phyloP scores from a whole-genome alignment of 2,329 filamentous ascomycete genomes.

The Ceratocystis eucalypticola region DNA sequence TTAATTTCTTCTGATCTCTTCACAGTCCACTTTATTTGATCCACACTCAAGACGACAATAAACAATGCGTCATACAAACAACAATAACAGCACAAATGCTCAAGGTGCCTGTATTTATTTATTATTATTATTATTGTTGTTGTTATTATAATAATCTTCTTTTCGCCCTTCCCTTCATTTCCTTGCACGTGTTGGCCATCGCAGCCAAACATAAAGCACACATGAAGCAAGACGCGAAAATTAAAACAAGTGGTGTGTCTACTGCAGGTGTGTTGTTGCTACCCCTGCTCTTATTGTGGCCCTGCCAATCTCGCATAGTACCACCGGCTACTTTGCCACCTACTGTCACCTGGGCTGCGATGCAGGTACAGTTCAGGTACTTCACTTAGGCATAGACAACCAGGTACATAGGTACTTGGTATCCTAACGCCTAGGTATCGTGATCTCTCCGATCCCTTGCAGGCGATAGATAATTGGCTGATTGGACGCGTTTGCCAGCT shows the following conservation, averaged over 20 bases:
- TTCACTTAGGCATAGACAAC: not conserved
- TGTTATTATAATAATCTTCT: no score
- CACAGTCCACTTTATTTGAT: not conserved
- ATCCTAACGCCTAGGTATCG: no score
- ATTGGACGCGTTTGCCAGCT: not conserved
- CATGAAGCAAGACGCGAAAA: not conserved
- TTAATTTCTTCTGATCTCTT: not conserved
- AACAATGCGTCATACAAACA: slow-evolving; percentile 8
- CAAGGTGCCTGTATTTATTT: not conserved
- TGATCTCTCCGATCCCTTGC: not conserved
- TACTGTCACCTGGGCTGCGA: slow-evolving; percentile 14
- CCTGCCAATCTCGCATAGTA: slow-evolving; percentile 18
- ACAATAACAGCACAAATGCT: not conserved
- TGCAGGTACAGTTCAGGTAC: slow-evolving; percentile 17
- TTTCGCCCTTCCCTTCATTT: not conserved
- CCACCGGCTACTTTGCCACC: slow-evolving; percentile 14
- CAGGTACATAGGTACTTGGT: no score
- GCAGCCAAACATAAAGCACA: not conserved
- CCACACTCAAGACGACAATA: slow-evolving; percentile 1
- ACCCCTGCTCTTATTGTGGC: slow-evolving; percentile 9
- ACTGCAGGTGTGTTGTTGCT: not conserved
- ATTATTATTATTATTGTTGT: not conserved
- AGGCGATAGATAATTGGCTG: not conserved
- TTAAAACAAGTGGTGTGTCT: not conserved
- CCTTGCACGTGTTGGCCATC: not conserved